These are phyloP conservation scores for Fagus sylvatica DNA, from an alignment of 306 rosid genomes.

Conservation along the genomic window DNA sequence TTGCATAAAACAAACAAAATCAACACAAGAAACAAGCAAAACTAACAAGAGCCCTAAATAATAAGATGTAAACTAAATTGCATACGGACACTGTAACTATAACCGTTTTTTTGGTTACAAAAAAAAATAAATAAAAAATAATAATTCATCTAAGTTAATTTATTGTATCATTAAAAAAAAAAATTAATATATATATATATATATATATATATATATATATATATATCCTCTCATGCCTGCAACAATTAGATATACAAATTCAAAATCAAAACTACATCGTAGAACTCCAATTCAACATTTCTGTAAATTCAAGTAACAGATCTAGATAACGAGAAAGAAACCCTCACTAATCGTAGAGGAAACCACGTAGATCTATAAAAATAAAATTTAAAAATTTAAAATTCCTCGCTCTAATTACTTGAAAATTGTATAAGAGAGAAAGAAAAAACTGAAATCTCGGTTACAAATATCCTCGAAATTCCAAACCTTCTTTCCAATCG, in stretches of 20 bases:
- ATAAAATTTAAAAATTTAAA: background rate
- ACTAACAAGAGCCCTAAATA: no score
- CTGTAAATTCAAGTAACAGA: conserved; percentile 1
- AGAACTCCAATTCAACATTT: background rate
- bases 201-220: no score
- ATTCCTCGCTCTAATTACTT: background rate
- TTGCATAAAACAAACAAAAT: no score
- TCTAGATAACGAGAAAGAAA: background rate
- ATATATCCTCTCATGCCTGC: background rate
- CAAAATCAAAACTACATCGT: background rate
- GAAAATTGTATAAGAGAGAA: background rate
- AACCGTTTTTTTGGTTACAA: no score
- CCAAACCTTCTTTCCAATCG: background rate
- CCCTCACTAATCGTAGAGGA: background rate
- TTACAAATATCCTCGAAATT: no score
- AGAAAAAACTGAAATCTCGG: background rate
- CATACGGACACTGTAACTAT: no score
- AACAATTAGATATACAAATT: background rate
- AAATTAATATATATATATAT: no score
- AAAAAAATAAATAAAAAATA: background rate
- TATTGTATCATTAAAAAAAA: no score
- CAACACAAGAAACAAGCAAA: no score
- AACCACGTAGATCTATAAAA: background rate
- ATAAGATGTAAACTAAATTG: no score
- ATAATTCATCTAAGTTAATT: no score